A percentile compares a stretch with the other conserved stretches of the same genome.
Evolutionary conservation across 257 asterid genomes (phyloP).

Genomic region (Prunella vulgaris): DNA sequence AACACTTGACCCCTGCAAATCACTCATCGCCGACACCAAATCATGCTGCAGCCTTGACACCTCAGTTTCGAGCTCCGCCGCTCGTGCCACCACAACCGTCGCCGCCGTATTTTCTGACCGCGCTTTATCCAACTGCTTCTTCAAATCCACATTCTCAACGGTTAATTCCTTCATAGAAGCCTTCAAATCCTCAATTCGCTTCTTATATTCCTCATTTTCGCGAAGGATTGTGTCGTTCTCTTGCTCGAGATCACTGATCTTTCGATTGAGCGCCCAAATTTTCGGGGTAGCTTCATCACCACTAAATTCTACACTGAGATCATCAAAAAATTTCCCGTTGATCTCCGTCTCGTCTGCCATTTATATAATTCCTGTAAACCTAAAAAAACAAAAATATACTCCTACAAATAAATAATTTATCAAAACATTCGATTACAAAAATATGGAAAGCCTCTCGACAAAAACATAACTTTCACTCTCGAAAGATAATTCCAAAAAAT

Average conservation of each 20-base stretch:
- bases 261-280: slow-evolving; percentile 28
- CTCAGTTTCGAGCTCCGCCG: slow-evolving; percentile 57
- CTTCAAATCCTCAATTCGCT: slow-evolving; percentile 41
- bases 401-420: neutral
- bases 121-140: slow-evolving; percentile 26
- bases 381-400: too few species aligned
- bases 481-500: neutral
- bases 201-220: slow-evolving; percentile 40
- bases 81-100: slow-evolving; percentile 53
- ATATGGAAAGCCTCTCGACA: neutral
- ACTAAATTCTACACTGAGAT: slow-evolving; percentile 39
- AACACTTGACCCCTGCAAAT: slow-evolving; percentile 34
- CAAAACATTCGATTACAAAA: neutral
- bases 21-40: slow-evolving; percentile 45
- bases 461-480: neutral
- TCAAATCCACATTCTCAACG: slow-evolving; percentile 34
- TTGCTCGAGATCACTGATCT: slow-evolving; percentile 42
- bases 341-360: slow-evolving; percentile 53
- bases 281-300: slow-evolving; percentile 45
- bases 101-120: slow-evolving; percentile 35
- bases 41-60: slow-evolving; percentile 62
- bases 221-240: slow-evolving; percentile 35
- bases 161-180: slow-evolving; percentile 30
- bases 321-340: slow-evolving; percentile 45
- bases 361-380: slow-evolving; percentile 18